These are phyloP conservation scores for Singerocomus rubriflavus DNA, from an alignment of 1,284 basidiomycete species.

Conservation along the genomic window DNA sequence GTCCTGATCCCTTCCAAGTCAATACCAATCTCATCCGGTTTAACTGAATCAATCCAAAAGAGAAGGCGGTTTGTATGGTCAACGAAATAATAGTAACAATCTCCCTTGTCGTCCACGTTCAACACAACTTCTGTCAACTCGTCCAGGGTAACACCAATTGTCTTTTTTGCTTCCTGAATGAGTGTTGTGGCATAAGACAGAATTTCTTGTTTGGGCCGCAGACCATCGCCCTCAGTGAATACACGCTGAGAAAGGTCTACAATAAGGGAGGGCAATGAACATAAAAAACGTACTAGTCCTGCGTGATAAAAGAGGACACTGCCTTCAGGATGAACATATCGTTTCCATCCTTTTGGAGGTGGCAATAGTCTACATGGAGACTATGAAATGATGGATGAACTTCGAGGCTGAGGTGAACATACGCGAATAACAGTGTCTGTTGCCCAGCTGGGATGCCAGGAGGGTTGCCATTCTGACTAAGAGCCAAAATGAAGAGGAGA, in stretches of 20 bases:
- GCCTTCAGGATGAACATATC: constrained; percentile 23
- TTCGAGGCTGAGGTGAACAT: not conserved
- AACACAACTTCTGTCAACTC: constrained; percentile 17
- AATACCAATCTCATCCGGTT: not conserved
- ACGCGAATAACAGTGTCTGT: constrained; percentile 13
- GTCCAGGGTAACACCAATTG: constrained; percentile 12
- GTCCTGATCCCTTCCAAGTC: constrained; percentile 9
- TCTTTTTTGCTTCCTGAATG: constrained; percentile 1
- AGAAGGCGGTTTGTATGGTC: constrained; percentile 19
- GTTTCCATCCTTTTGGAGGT: constrained; percentile 8
- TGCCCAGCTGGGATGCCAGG: constrained; percentile 15
- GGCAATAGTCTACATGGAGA: constrained; percentile 2
- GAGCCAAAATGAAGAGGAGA: not conserved
- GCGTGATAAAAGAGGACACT: constrained; percentile 13
- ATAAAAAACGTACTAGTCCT: constrained; percentile 10
- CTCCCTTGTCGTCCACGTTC: constrained; percentile 8
- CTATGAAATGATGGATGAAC: not conserved
- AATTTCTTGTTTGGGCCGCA: not conserved
- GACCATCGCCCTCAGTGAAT: constrained; percentile 17
- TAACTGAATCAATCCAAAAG: constrained; percentile 17
- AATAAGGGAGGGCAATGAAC: not conserved
- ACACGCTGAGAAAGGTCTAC: constrained; percentile 10
- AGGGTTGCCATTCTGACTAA: not conserved
- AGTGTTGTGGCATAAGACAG: constrained; percentile 5
- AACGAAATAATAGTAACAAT: constrained; percentile 21